Evolutionary conservation across 768 basidiomycete genomes (phyloP).

Genomic region (Auriscalpium vulgare): DNA sequence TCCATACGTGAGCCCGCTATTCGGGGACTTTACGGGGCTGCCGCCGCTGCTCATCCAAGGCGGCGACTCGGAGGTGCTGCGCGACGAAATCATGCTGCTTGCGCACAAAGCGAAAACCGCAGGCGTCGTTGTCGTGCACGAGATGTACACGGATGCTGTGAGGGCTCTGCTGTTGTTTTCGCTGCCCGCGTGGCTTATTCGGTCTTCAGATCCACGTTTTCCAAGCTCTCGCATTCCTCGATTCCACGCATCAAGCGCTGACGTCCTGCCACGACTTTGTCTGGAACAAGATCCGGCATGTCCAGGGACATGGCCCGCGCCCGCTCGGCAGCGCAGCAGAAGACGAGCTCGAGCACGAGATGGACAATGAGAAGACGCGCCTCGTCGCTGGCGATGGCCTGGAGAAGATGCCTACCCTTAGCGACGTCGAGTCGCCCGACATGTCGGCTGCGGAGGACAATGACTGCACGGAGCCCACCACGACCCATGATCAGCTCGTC

Average conservation of each 20-base stretch:
- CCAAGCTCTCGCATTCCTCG: conserved; percentile 78
- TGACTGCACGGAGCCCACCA: not conserved
- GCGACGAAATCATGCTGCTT: conserved; percentile 86
- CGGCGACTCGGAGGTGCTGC: conserved; percentile 91
- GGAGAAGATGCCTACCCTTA: conserved; percentile 25
- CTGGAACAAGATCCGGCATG: conserved; percentile 44
- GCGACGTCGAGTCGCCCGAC: conserved; percentile 6
- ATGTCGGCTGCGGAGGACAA: not conserved
- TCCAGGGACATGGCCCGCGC: conserved; percentile 43
- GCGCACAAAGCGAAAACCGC: conserved; percentile 88
- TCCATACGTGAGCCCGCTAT: conserved; percentile 92
- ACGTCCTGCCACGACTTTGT: conserved; percentile 66
- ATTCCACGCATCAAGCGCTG: conserved; percentile 58
- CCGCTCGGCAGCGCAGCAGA: conserved; percentile 48
- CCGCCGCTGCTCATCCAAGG: conserved; percentile 89
- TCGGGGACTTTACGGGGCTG: conserved; percentile 79
- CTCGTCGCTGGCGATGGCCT: conserved; percentile 73
- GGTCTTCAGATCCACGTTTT: conserved; percentile 77
- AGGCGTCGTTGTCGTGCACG: conserved; percentile 81
- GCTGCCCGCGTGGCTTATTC: not conserved
- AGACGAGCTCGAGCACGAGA: conserved; percentile 58
- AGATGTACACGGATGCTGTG: conserved; percentile 88
- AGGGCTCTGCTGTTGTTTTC: conserved; percentile 19
- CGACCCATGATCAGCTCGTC: no score
- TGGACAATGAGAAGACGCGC: conserved; percentile 54